These are phyloP conservation scores for Pinus tabuliformis DNA, from an alignment of 75 land plant species.

Conservation along the genomic window DNA sequence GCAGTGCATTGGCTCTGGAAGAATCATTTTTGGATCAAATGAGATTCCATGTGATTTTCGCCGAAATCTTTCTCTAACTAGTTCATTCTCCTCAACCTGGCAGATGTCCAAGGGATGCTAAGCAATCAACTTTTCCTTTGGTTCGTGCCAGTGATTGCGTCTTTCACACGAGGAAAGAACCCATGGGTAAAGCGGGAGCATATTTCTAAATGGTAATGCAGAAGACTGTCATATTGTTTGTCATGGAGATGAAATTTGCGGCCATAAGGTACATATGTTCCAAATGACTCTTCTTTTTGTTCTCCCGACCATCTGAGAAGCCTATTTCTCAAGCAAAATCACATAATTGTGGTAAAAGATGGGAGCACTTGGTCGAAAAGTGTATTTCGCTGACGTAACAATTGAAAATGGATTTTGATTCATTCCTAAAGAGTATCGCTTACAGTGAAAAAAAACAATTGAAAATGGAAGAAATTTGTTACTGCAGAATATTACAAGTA, in stretches of 20 bases:
- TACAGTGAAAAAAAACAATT: too few species aligned
- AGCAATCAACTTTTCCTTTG: not conserved
- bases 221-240: not conserved
- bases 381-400: too few species aligned
- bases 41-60: too few species aligned
- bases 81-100: not conserved
- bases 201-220: not conserved
- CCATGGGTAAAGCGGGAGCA: not conserved
- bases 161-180: not conserved
- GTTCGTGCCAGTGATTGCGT: not conserved
- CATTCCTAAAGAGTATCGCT: too few species aligned
- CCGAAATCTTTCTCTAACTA: too few species aligned
- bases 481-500: too few species aligned
- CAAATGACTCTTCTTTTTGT: not conserved
- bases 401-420: too few species aligned
- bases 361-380: too few species aligned
- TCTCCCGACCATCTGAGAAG: not conserved
- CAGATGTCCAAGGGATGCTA: not conserved
- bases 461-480: too few species aligned
- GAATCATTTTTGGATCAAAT: not conserved
- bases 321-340: not conserved
- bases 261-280: not conserved
- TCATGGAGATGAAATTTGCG: not conserved
- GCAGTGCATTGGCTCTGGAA: not conserved
- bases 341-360: too few species aligned